These are phyloP conservation scores for Protomyces inundatus DNA, from an alignment of 1,139 yeast species.

Conservation along the genomic window DNA sequence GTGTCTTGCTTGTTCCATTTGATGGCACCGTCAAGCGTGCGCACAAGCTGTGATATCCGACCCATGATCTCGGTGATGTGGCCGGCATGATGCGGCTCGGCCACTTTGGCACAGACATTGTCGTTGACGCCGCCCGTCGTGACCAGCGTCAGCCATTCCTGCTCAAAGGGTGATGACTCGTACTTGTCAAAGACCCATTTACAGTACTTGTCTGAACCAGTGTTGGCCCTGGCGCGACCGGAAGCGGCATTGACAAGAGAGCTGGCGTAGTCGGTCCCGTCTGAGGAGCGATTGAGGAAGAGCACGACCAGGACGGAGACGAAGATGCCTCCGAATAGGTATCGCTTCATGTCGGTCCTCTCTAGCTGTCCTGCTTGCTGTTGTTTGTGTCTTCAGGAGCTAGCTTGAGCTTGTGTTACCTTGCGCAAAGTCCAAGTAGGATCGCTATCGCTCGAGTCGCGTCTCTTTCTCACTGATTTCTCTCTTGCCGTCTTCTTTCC, in stretches of 20 bases:
- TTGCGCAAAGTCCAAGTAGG: too few species aligned
- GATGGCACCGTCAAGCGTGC: not conserved
- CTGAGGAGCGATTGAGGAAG: not conserved
- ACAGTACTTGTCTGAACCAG: not conserved
- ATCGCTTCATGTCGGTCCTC: not conserved
- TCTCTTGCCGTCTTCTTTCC: too few species aligned
- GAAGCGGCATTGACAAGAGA: too few species aligned
- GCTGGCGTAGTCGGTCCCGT: not conserved
- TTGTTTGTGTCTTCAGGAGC: too few species aligned
- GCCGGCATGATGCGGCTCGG: constrained; percentile 5
- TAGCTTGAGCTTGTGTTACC: too few species aligned
- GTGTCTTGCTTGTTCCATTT: constrained; percentile 8
- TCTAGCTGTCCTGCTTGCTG: not conserved
- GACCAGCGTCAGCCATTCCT: constrained; percentile 9
- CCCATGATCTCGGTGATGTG: constrained; percentile 7
- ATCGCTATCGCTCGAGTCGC: too few species aligned
- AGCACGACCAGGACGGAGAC: not conserved
- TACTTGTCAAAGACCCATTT: constrained; percentile 18
- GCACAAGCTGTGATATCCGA: not conserved
- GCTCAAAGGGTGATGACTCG: constrained; percentile 7
- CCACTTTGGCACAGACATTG: constrained; percentile 6
- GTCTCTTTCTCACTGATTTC: too few species aligned
- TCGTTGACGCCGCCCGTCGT: constrained; percentile 1
- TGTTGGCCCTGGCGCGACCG: too few species aligned
- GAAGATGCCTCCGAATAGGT: not conserved